Base-by-base conservation (phyloP, 805 yeast species). In the Kazachstania psychrophila region DNA sequence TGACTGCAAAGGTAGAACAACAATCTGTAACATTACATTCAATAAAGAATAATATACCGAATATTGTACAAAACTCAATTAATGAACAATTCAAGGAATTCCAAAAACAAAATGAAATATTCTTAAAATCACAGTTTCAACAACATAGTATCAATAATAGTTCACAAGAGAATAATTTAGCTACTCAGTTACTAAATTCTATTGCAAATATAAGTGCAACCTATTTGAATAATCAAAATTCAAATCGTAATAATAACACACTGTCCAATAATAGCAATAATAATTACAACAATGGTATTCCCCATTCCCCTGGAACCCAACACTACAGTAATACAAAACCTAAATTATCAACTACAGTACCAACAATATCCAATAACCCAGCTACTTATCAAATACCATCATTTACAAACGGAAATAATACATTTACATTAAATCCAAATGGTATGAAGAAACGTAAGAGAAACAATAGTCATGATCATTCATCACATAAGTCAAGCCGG, bases 371-470 rank as follows among this genome's bases (percentile, higher is more conserved):
- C 11, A 22, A 22, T 12, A 30, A 17, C 14, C 27, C 25, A n/a
- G 19, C 28, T 14, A n/a, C 14, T 9, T 25, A 19, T 10, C 28
- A 23, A 7, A 17, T 34, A 13, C 33, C 37, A 7, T 29, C 37
- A 11, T 33, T 38, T 22, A 36, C 40, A 31, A 33, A 28, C 18
- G 33, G 34, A 28, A 33, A 33, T 13, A 41, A 38, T 8, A 37
- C 56, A 4, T 58, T 58, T 30, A 50, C 51, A 9, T 33, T 58
- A 36, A 54, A 58, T 40, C 61, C 62, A 2, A 53, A 55, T 27
- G 60, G 59, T 3, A 51, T 58, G 14, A 58, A 56, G 37, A 49
- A 48, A 30, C 43, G 61, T 8, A 49, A 42, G 31, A 43, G 40
- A 30, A 38, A 38, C 22, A 31, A 34, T 17, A 14, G 13, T 13